Base-by-base conservation (phyloP, 177 flowering plant genomes). In the Vitis hybrid region DNA sequence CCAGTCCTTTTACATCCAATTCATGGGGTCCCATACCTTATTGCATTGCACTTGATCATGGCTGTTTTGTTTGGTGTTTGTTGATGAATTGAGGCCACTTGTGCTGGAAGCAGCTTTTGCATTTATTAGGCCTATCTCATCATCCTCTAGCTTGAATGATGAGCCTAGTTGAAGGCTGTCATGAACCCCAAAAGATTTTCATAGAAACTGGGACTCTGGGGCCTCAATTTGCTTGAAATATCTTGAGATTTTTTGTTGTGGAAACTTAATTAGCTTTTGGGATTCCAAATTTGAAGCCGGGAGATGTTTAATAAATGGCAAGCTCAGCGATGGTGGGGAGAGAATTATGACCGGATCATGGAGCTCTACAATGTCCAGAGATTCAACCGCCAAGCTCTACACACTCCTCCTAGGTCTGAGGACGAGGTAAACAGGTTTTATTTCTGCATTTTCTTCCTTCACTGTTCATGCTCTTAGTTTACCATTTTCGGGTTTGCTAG, bases 241-340 rank as follows among this genome's bases (percentile, higher is more conserved):
- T 53, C 53, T 61, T 53, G 19, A 13, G 31, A 15, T 50, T n/a
- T 50, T 5, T 20, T 13, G 65, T 19, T 15, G 9, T 54, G 49
- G 16, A 61, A 20, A 49, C 39, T 31, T 67, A 65, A 61, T 20
- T 61, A n/a, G 5, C 11, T 66, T 53, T 7, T 64, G 15, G 68
- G 14, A 7, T 26, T 67, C 63, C 73, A 6, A 50, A 16, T 78
- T 55, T 84, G 82, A 72, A 96, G 99, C 85, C 98, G 99, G 1
- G 99, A 96, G 79, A 84, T 96, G 93, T 96, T 94, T 69, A 80
- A 92, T 72, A 94, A 94, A 78, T 94, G 92, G 92, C 89, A 96
- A 88, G 99, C 99, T 20, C 97, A 92, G 73, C 73, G 90, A 67
- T 96, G 99, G 99, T 96, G 99, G 99, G 98, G 97, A 11, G 99